A percentile compares a stretch with the other conserved stretches of the same genome.
Conservation (phyloP, 495 filamentous ascomycete genomes). For the Astrocystis sublimbata region DNA sequence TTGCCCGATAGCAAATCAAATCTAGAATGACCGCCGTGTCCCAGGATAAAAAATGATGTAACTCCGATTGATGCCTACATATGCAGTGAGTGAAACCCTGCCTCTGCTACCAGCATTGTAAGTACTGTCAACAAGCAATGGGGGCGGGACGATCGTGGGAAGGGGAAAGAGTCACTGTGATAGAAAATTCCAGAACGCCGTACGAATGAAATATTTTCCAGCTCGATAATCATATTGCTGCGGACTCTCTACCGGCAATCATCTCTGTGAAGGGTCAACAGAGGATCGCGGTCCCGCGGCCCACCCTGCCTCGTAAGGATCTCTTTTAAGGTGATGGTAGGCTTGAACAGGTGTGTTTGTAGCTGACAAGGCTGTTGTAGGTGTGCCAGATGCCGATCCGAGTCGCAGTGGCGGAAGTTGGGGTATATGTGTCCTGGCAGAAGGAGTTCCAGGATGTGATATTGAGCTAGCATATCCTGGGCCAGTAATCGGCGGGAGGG, state of each 20-base stretch:
- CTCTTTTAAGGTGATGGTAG: conserved; percentile 33
- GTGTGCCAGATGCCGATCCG: conserved; percentile 38
- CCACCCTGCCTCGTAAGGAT: conserved; percentile 49
- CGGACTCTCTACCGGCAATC: background rate
- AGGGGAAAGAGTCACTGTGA: background rate
- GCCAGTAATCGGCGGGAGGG: conserved; percentile 40
- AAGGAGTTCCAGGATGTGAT: conserved; percentile 44
- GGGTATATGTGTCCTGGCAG: conserved; percentile 37
- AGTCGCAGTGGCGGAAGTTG: conserved; percentile 48
- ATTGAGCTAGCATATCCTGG: conserved; percentile 33
- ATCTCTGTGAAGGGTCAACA: conserved; percentile 23
- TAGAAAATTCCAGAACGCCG: background rate
- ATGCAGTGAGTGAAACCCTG: background rate
- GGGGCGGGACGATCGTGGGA: background rate
- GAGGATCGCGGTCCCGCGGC: conserved; percentile 39
- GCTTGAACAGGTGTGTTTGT: conserved; percentile 30
- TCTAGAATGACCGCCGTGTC: conserved; percentile 13
- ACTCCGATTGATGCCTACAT: conserved; percentile 12
- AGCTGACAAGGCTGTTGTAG: conserved; percentile 28
- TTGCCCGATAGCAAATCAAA: conserved; percentile 17
- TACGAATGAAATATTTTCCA: background rate
- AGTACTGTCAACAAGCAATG: background rate
- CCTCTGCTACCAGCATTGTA: background rate
- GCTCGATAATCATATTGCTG: background rate
- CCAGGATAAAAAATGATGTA: conserved; percentile 9